phyloP scores from a whole-genome alignment of 441 rosid genomes.

The Manihot esculenta region DNA sequence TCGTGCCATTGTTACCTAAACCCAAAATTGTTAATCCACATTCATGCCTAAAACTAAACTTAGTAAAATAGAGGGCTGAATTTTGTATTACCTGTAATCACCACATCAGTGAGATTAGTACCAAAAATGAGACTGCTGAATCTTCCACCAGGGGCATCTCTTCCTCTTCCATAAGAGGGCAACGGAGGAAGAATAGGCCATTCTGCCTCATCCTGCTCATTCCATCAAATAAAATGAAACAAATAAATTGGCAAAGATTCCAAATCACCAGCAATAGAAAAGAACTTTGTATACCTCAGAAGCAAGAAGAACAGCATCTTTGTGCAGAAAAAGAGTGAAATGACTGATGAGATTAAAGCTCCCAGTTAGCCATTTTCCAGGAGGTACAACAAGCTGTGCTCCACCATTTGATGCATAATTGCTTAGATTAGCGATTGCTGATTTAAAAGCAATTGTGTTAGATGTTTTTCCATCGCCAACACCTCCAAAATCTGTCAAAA shows the following conservation, averaged over 20 bases:
- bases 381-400: slow-evolving; percentile 61
- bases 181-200: slow-evolving; percentile 46
- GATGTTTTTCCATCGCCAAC: slow-evolving; percentile 73
- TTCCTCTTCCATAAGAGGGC: slow-evolving; percentile 68
- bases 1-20: slow-evolving; percentile 28
- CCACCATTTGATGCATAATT: slow-evolving; percentile 52
- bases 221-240: background rate
- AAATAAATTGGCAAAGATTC: background rate
- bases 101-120: slow-evolving; percentile 59
- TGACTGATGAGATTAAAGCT: slow-evolving; percentile 68
- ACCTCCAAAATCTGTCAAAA: slow-evolving; percentile 68
- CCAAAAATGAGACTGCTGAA: slow-evolving; percentile 60
- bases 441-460: slow-evolving; percentile 50
- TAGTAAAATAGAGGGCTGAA: background rate
- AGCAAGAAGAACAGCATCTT: slow-evolving; percentile 61
- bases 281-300: slow-evolving; percentile 42
- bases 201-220: slow-evolving; percentile 50
- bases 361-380: slow-evolving; percentile 79
- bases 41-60: no score
- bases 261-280: no score
- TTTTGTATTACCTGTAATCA: slow-evolving; percentile 56
- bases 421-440: slow-evolving; percentile 45
- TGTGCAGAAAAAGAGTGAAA: slow-evolving; percentile 68
- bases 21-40: no score
- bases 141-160: slow-evolving; percentile 53